Evolutionary conservation across 768 basidiomycete species (phyloP), one percentile per base, ranked within the genome.

Genomic region (Sporobolomyces pararoseus): DNA sequence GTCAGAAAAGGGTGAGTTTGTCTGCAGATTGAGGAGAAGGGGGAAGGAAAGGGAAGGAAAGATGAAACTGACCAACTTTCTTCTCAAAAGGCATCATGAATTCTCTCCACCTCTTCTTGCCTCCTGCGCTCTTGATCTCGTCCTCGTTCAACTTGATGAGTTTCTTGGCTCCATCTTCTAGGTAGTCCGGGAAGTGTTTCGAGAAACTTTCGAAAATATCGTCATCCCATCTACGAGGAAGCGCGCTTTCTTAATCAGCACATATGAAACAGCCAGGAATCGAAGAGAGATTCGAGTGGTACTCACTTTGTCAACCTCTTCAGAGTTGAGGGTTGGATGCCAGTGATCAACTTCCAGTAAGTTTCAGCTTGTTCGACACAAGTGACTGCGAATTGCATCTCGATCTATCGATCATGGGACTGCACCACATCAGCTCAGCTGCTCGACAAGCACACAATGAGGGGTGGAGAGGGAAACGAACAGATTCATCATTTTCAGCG

Each of bases 361-460:
- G 92, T 92, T 90, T 97, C 91, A 52, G 94, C 91, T 74, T 98
- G 92, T 79, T 99, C 94, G 60, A 98, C 93, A 17, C 92, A 91
- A 79, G 88, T 91, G 65, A 99, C 95, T 31, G 91, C 91, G 78
- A 93, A 92, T 88, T 96, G 93, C 84, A 93, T 94, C 82, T 97
- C 95, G 71, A 99, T 95, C 90, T 92, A n/a, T 19, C 6, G 7
- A 14, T 10, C 35, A 31, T 2, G 9, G n/a, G n/a, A 42, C 17
- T 5, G 39, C 19, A 25, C 10, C 6, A 2, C 12, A 47, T 63
- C 51, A 67, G 57, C 27, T 57, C 50, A 6, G 17, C 1, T 27
- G 25, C 16, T 21, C 6, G 34, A 7, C 16, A 21, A 21, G 17
- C 2, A 46, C 23, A 9, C 25, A n/a, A n/a, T n/a, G n/a, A n/a